Conservation (phyloP, 73 alveolate genomes). For the Stentor coeruleus region DNA sequence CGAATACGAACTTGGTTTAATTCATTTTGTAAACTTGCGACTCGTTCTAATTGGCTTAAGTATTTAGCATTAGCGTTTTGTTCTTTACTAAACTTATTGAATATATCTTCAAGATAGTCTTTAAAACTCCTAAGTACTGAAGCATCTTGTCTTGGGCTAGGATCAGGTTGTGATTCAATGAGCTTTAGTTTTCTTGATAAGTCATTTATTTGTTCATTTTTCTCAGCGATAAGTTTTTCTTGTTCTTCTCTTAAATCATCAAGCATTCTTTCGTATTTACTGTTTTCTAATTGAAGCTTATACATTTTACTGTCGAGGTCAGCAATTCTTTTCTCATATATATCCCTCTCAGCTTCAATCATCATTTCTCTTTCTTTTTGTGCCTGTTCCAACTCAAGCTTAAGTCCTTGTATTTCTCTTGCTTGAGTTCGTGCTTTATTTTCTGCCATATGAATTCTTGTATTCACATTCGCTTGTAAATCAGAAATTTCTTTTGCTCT, state of each 20-base stretch:
- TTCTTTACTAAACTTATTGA: not conserved
- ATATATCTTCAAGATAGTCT: conserved; percentile 7
- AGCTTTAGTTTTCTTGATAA: not conserved
- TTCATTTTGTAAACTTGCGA: not conserved
- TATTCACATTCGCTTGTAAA: not conserved
- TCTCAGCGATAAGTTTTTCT: not conserved
- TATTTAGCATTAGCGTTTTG: not conserved
- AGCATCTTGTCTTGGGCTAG: conserved; percentile 8
- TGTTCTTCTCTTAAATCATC: not conserved
- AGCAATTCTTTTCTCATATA: not conserved
- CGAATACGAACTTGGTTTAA: not conserved
- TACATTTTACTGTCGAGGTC: not conserved
- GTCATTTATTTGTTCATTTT: not conserved
- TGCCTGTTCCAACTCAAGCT: not conserved
- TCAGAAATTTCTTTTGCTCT: not conserved
- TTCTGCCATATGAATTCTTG: not conserved
- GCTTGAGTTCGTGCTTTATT: not conserved
- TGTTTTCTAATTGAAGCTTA: not conserved
- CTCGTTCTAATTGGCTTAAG: not conserved
- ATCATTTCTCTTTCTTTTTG: conserved; percentile 16
- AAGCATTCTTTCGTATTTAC: not conserved
- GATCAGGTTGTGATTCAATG: not conserved
- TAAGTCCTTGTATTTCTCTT: conserved; percentile 4
- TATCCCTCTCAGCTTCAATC: conserved; percentile 5
- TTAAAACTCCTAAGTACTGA: not conserved